These are phyloP conservation scores for Plasmodium ovale DNA, from an alignment of 169 alveolate species.

Conservation along the genomic window DNA sequence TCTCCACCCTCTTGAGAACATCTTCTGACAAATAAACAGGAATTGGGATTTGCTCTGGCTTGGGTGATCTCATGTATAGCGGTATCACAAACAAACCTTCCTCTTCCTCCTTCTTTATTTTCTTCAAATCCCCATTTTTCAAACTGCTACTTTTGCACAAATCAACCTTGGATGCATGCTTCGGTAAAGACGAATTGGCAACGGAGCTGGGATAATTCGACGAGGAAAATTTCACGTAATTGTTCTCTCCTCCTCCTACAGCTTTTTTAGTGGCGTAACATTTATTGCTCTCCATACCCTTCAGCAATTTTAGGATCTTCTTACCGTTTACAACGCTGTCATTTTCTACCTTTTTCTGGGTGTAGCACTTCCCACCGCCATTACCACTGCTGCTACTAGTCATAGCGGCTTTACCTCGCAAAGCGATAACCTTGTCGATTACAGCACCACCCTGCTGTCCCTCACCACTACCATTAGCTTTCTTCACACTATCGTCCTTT, in stretches of 20 bases:
- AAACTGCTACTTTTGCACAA: constrained; percentile 10
- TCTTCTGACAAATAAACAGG: constrained; percentile 38
- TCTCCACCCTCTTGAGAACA: background rate
- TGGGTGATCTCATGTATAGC: constrained; percentile 64
- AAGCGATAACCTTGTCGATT: background rate
- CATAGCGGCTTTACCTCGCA: background rate
- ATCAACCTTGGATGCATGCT: constrained; percentile 1
- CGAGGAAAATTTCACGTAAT: background rate
- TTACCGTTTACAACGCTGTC: background rate
- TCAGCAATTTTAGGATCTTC: background rate
- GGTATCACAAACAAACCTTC: constrained; percentile 46
- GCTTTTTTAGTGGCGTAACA: background rate
- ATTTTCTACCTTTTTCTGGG: background rate
- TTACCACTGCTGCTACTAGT: no score
- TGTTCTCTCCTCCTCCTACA: background rate
- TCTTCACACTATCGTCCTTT: background rate
- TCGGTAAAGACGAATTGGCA: background rate
- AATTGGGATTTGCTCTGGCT: constrained; percentile 64
- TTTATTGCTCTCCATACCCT: background rate
- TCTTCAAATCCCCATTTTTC: background rate
- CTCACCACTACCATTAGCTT: background rate
- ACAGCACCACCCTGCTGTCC: no score
- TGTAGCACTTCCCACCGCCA: background rate
- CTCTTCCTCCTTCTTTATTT: constrained; percentile 43
- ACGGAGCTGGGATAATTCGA: background rate